These are phyloP conservation scores for Pythium apleroticum DNA, from an alignment of 352 stramenopile species.

Conservation along the genomic window DNA sequence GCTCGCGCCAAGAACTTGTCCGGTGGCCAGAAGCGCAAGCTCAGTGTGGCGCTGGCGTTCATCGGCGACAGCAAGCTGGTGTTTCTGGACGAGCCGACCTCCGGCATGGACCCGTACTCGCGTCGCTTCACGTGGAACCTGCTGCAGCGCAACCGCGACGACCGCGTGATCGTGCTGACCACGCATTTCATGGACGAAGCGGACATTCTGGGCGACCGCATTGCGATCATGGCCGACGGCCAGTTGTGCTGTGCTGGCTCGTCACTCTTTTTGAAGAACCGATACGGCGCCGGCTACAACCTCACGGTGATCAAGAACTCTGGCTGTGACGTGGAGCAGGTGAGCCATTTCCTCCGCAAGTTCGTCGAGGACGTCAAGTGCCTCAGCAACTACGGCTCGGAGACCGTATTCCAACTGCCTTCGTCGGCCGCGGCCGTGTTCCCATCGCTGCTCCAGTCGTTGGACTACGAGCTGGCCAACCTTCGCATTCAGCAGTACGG, in stretches of 20 bases:
- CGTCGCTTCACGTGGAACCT: conserved; percentile 91
- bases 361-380: conserved; percentile 71
- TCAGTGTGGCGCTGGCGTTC: conserved; percentile 89
- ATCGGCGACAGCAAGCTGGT: conserved; percentile 84
- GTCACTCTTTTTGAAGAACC: conserved; percentile 93
- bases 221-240: conserved; percentile 88
- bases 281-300: conserved; percentile 92
- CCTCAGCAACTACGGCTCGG: conserved; percentile 92
- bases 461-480: conserved; percentile 52
- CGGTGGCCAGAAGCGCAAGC: conserved; percentile 90
- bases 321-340: conserved; percentile 33
- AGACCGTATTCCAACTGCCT: conserved; percentile 95
- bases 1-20: conserved; percentile 63
- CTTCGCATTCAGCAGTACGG: conserved; percentile 91
- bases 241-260: conserved; percentile 83
- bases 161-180: conserved; percentile 79
- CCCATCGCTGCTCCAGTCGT: conserved; percentile 85
- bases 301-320: conserved; percentile 59
- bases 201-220: conserved; percentile 77
- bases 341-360: conserved; percentile 41
- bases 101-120: conserved; percentile 95
- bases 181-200: conserved; percentile 96
- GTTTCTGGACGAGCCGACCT: conserved; percentile 92
- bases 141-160: conserved; percentile 43
- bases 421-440: conserved; percentile 83